A percentile compares a stretch with the other conserved stretches of the same genome.
phyloP scores from a whole-genome alignment of 2,329 filamentous ascomycete species.

The Zasmidium angulare region DNA sequence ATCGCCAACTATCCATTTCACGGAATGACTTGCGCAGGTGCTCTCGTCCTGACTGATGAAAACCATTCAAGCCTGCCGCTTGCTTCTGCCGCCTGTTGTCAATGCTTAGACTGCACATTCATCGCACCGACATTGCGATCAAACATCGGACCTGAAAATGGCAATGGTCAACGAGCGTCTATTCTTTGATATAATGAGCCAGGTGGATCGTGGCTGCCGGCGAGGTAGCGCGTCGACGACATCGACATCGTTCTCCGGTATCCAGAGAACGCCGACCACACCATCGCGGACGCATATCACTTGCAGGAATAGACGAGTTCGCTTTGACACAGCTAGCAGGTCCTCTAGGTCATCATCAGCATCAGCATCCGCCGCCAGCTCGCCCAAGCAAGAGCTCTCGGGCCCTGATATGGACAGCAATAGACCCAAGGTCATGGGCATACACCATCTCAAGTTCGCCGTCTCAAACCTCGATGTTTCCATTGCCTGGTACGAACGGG shows the following conservation, averaged over 20 bases:
- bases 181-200: not conserved
- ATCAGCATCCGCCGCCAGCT: not conserved
- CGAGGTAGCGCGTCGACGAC: not conserved
- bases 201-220: not conserved
- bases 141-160: not conserved
- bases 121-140: not conserved
- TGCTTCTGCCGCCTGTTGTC: not conserved
- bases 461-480: constrained; percentile 15
- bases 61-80: not conserved
- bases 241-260: not conserved
- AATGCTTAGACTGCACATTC: not conserved
- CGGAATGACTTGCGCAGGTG: not conserved
- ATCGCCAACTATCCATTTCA: not conserved
- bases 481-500: constrained; percentile 16
- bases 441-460: constrained; percentile 16
- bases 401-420: not conserved
- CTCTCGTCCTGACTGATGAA: not conserved
- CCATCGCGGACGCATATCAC: not conserved
- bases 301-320: not conserved
- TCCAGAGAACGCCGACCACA: not conserved
- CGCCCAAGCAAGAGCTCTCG: not conserved
- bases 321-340: not conserved
- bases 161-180: not conserved
- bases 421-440: constrained; percentile 9
- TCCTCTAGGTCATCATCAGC: not conserved